A percentile compares a stretch with the other conserved stretches of the same genome.
phyloP scores from a whole-genome alignment of 805 yeast species.

The Saccharomyces eubayanus region DNA sequence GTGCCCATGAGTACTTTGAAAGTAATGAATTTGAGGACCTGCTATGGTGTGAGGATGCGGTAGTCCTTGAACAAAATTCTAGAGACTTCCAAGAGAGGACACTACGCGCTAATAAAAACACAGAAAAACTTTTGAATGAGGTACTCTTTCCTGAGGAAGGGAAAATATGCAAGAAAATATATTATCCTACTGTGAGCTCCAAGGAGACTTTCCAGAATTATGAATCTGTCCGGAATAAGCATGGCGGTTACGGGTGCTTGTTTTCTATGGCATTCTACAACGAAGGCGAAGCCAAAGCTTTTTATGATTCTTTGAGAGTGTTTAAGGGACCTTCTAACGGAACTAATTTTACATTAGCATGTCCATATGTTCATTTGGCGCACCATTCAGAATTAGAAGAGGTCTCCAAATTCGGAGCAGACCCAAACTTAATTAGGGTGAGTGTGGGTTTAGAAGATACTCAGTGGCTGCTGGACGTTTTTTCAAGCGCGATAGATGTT shows the following conservation, averaged over 20 bases:
- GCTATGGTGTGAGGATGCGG: constrained; percentile 88
- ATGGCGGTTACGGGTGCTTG: constrained; percentile 11
- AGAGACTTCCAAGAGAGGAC: constrained; percentile 68
- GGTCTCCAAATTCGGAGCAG: constrained; percentile 73
- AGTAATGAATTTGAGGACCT: constrained; percentile 49
- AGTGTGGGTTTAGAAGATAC: constrained; percentile 75
- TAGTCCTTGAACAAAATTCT: constrained; percentile 79
- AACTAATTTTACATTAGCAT: constrained; percentile 77
- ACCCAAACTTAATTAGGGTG: constrained; percentile 60
- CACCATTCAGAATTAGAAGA: constrained; percentile 75
- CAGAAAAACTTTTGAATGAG: constrained; percentile 24
- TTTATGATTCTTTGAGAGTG: constrained; percentile 8
- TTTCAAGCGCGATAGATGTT: constrained; percentile 41
- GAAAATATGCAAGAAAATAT: constrained; percentile 4
- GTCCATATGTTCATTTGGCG: constrained; percentile 78
- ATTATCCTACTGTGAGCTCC: constrained; percentile 9
- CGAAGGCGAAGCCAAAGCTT: constrained; percentile 6
- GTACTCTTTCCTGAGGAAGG: constrained; percentile 7
- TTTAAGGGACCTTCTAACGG: constrained; percentile 80
- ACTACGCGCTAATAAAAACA: constrained; percentile 39
- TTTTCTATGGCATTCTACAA: constrained; percentile 6
- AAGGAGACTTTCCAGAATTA: constrained; percentile 7
- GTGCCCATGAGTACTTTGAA: constrained; percentile 42
- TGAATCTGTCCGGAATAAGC: constrained; percentile 4
- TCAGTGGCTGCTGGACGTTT: constrained; percentile 40